A percentile compares a stretch with the other conserved stretches of the same genome.
phyloP scores from a whole-genome alignment of 345 rosid species.

The Moringa oleifera region DNA sequence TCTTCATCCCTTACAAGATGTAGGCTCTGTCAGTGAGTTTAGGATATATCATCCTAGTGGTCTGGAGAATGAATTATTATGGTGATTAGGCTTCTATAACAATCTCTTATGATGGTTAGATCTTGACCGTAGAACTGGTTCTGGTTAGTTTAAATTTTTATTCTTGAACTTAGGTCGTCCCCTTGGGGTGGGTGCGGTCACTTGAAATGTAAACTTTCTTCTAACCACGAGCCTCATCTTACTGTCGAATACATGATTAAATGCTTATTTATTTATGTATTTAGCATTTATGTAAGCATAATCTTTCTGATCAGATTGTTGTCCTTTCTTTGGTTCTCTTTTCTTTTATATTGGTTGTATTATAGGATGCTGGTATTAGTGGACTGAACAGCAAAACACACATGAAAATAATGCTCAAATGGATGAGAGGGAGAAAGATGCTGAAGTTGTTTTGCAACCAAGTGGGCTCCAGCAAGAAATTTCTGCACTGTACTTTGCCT shows the following conservation, averaged over 20 bases:
- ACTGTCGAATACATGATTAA: neutral
- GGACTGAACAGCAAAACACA: conserved; percentile 86
- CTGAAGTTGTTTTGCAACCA: conserved; percentile 75
- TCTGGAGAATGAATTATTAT: too few relatives aligned
- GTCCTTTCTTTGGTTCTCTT: too few relatives aligned
- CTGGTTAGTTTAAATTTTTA: too few relatives aligned
- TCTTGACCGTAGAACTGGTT: neutral
- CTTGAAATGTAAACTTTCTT: neutral
- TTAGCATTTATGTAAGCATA: neutral
- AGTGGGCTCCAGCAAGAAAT: conserved; percentile 78
- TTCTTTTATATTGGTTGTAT: neutral
- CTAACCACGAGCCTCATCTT: neutral
- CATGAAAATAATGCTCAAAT: conserved; percentile 90
- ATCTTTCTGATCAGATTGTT: neutral
- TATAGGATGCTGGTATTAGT: conserved; percentile 63
- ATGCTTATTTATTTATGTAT: neutral
- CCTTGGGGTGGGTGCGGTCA: neutral
- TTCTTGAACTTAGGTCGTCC: neutral
- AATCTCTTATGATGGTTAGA: too few relatives aligned
- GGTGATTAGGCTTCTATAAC: too few relatives aligned
- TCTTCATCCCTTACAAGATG: too few relatives aligned
- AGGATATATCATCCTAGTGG: too few relatives aligned
- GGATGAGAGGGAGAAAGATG: conserved; percentile 95
- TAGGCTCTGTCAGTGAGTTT: too few relatives aligned
- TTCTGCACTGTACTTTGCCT: conserved; percentile 59